Evolutionary conservation across 1,284 basidiomycete genomes (phyloP), one percentile per base, ranked within the genome.

Genomic region (Cutaneotrichosporon sp.): DNA sequence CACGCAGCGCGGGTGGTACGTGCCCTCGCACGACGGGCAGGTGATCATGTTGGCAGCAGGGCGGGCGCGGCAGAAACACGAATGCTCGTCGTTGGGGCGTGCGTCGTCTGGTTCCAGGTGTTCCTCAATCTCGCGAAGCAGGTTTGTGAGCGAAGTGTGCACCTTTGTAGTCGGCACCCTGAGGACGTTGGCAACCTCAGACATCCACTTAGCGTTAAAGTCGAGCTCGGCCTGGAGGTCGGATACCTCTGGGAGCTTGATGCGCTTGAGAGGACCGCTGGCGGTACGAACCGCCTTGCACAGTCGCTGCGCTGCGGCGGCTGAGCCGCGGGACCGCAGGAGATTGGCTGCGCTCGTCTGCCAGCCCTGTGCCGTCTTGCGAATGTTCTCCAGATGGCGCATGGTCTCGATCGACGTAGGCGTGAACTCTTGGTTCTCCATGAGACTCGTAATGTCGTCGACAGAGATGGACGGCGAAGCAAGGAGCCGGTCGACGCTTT

Each of bases 1-100:
- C 10, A 71, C 62, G 46, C 71, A 73, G 60, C 59, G 61, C 3
- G 65, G 66, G 54, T 73, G 71, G 52, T 72, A 73, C 9, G 51
- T 36, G 13, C 64, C 67, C 20, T 55, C 10, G 49, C 70, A 71
- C 4, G 47, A 36, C 9, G 47, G 38, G 52, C 71, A 73, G 13
- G 37, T 61, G 18, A 68, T 58, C 69, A 72, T 72, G 15, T 55
- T 48, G 2, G 38, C 45, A 5, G 46, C 18, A 1, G 63, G 51
- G 0, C 61, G 40, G 1, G 38, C 42, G 14, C 69, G 65, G 44
- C 70, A 72, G 58, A 68, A 71, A 50, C 69, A 73, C 34, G 51
- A 45, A 37, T 54, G 56, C 5, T 55, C 36, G 38, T 55, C 51
- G 36, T 59, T 61, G 0, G 68, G 66, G 17, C 45, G 12, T 37